Base-by-base conservation (phyloP, 2,329 filamentous ascomycete genomes). In the Ophiostoma tasmaniense region DNA sequence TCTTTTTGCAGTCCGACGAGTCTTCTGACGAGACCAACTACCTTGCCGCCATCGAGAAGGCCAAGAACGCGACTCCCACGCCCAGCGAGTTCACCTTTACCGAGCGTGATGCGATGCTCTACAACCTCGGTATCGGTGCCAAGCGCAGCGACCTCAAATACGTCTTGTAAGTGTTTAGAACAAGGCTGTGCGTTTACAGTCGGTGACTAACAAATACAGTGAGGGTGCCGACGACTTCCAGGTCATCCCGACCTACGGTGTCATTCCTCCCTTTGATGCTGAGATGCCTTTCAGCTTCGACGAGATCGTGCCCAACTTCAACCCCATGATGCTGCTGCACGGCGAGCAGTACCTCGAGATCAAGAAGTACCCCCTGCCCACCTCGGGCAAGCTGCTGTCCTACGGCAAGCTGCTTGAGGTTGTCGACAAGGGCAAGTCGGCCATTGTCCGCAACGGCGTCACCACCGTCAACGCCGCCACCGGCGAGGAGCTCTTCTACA, bases 311-410 rank as follows among this genome's bases (percentile, higher is more conserved):
- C 93, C 93, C 78, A 96, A 98, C 84, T 99, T 97, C 84, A 92
- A 88, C 50, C 94, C 93, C 71, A 97, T 97, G 92, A 97, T 97
- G 93, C 88, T 99, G 66, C 90, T 99, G 30, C 95, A 99, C 82
- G 95, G 95, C 77, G 95, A 99, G 84, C 95, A 99, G 80, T 99
- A 93, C 81, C 91, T 99, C 73, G 95, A 99, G 81, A 86, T 99
- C 76, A 88, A 89, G 77, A 92, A 94, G 79, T 96, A 89, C 82
- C 95, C 95, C 55, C 90, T 98, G 75, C 94, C 94, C 45, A 97
- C 93, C 39, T 85, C 89, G 68, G 93, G 86, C 66, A 89, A 87
- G 69, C 89, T 96, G 66, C 79, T 91, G 74, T 92, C 90, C 69
- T 87, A 88, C 76, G 90, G 88, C 70, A 89, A 89, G 78, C 89